Percentiles rank a stretch among this genome's conserved stretches.
These are phyloP conservation scores for Oligophagozyma castellii DNA, from an alignment of 1,139 yeast species.

Conservation along the genomic window DNA sequence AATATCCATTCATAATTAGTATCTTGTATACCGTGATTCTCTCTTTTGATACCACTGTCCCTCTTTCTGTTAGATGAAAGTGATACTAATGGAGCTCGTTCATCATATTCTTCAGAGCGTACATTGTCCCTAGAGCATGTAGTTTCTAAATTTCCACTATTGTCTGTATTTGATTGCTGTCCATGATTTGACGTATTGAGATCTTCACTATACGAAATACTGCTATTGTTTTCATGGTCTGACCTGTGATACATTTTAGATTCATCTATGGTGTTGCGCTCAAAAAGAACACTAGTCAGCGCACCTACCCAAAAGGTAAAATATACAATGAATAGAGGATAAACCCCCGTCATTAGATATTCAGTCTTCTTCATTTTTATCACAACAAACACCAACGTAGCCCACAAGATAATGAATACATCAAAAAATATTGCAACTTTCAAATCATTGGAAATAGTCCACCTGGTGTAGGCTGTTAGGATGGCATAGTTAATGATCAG, in stretches of 20 bases:
- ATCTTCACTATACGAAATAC: too few species aligned
- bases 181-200: too few species aligned
- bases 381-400: slow-evolving; percentile 36
- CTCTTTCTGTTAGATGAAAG: slow-evolving; percentile 3
- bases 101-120: too few species aligned
- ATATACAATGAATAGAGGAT: slow-evolving; percentile 38
- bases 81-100: neutral
- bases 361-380: slow-evolving; percentile 30
- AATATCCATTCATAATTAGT: slow-evolving; percentile 66
- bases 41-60: too few species aligned
- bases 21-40: too few species aligned
- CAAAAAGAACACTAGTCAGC: neutral
- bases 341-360: slow-evolving; percentile 49
- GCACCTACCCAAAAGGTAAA: neutral
- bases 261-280: too few species aligned
- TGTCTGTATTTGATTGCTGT: too few species aligned
- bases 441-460: slow-evolving; percentile 53
- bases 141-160: too few species aligned
- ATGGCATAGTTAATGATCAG: slow-evolving; percentile 42
- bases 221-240: too few species aligned
- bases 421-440: slow-evolving; percentile 55
- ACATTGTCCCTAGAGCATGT: too few species aligned
- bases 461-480: slow-evolving; percentile 37
- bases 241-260: too few species aligned
- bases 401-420: slow-evolving; percentile 45